Base-by-base conservation (phyloP, 2,329 filamentous ascomycete species). In the Colletotrichum spinosum region DNA sequence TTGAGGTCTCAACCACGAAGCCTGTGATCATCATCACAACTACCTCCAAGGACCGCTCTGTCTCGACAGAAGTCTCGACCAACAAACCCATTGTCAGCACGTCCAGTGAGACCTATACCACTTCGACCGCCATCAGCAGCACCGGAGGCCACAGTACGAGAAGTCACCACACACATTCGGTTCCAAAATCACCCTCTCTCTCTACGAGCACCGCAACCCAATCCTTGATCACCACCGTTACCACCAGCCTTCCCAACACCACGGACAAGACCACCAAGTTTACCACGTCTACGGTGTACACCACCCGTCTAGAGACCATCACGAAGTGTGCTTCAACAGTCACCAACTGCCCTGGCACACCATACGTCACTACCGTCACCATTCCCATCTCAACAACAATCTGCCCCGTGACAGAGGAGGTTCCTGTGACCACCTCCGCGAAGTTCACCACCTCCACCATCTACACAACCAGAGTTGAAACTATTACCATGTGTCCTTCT, bases 401-500 rank as follows among this genome's bases (percentile, higher is more conserved):
- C 60, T 81, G 79, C 76, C 80, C 80, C 11, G 75, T 81, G n/a
- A 61, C 53, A 12, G 48, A 48, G n/a, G 33, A 37, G 48, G n/a
- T 49, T 38, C 37, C 39, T 15, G 15, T 42, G 44, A 25, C 25
- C 25, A 25, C 25, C 25, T 25, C 25, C 5, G 25, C 25, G 25
- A 61, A 53, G 51, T 25, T 53, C 50, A 69, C 67, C 25, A 68
- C 65, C 39, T 79, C 76, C 55, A 79, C 78, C 12, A 72, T 82
- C 58, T 80, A 76, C 71, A 76, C 76, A 49, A 81, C 77, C 12
- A 68, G 67, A 6, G 71, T 86, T 68, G 79, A 84, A 68, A 89
- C 86, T 8, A 79, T 88, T 75, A 87, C 83, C 72, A 83, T 81
- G 49, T 88, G 86, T 75, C 81, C 80, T 52, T 77, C 85, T 17